Evolutionary conservation across 345 rosid species (phyloP).

Genomic region (Citrus reticulata): DNA sequence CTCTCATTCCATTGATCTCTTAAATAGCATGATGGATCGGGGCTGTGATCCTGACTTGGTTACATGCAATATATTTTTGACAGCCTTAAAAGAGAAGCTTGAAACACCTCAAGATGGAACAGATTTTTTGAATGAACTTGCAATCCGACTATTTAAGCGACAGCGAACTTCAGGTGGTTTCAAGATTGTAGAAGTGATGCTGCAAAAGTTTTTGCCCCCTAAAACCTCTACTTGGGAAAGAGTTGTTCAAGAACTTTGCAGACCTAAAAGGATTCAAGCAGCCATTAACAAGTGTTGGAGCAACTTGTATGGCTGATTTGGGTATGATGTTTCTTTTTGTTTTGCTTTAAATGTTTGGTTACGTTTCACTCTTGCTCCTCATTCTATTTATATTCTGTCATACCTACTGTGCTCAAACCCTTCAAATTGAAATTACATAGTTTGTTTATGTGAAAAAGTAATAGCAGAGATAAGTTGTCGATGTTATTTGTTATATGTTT

Average conservation of each 20-base stretch:
- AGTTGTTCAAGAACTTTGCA: slow-evolving; percentile 67
- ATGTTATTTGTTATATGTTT: background rate
- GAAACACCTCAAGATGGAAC: slow-evolving; percentile 70
- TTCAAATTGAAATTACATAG: background rate
- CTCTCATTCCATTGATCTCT: slow-evolving; percentile 72
- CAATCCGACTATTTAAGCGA: slow-evolving; percentile 54
- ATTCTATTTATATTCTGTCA: background rate
- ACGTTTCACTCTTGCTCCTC: background rate
- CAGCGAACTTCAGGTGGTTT: slow-evolving; percentile 67
- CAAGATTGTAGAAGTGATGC: slow-evolving; percentile 68
- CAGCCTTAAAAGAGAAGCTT: slow-evolving; percentile 57
- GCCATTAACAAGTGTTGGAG: slow-evolving; percentile 67
- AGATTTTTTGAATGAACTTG: slow-evolving; percentile 78
- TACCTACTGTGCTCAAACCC: background rate
- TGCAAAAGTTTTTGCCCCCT: slow-evolving; percentile 62
- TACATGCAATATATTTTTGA: slow-evolving; percentile 79
- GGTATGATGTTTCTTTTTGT: background rate
- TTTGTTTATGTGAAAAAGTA: background rate
- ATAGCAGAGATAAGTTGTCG: background rate
- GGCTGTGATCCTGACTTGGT: slow-evolving; percentile 76
- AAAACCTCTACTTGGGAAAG: slow-evolving; percentile 58
- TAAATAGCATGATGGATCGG: slow-evolving; percentile 69
- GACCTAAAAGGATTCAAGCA: slow-evolving; percentile 57
- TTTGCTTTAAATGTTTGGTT: background rate
- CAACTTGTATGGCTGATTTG: slow-evolving; percentile 40